phyloP scores from a whole-genome alignment of 129 eudicot genomes.

The Tagetes erecta region DNA sequence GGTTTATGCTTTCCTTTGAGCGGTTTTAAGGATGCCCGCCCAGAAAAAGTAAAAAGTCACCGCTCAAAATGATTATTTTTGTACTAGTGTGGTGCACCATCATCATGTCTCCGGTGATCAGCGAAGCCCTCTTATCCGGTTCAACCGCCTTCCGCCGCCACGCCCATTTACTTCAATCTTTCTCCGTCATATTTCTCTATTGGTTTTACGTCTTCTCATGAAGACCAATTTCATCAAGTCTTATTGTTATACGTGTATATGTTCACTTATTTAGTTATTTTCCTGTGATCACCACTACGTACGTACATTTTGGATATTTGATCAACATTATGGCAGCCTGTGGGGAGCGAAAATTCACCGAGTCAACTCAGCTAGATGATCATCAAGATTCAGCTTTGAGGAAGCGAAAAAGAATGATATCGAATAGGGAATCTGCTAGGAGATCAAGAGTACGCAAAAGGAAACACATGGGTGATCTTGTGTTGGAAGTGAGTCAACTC shows the following conservation, averaged over 20 bases:
- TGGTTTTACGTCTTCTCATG: constrained; percentile 85
- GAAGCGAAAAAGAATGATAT: constrained; percentile 68
- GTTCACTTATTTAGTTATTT: not conserved
- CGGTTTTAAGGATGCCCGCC: no score
- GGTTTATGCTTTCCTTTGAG: no score
- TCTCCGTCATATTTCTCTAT: constrained; percentile 77
- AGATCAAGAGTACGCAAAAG: constrained; percentile 70
- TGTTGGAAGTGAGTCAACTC: constrained; percentile 45
- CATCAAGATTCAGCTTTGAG: constrained; percentile 35
- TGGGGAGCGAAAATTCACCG: constrained; percentile 33
- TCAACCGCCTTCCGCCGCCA: constrained; percentile 48
- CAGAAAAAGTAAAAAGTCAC: no score
- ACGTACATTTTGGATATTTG: constrained; percentile 2
- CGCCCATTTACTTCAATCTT: constrained; percentile 63
- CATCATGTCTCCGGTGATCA: constrained; percentile 57
- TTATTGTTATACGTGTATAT: not conserved
- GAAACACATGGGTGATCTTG: constrained; percentile 59
- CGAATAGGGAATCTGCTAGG: constrained; percentile 79
- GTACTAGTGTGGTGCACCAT: no score
- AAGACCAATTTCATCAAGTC: constrained; percentile 5
- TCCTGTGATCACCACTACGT: not conserved
- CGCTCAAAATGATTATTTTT: no score
- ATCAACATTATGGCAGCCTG: constrained; percentile 34
- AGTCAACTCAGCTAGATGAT: constrained; percentile 35
- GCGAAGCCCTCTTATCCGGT: constrained; percentile 70